Evolutionary conservation across 768 basidiomycete genomes (phyloP), one percentile per base, ranked within the genome.

Genomic region (Rhodocollybia butyracea): DNA sequence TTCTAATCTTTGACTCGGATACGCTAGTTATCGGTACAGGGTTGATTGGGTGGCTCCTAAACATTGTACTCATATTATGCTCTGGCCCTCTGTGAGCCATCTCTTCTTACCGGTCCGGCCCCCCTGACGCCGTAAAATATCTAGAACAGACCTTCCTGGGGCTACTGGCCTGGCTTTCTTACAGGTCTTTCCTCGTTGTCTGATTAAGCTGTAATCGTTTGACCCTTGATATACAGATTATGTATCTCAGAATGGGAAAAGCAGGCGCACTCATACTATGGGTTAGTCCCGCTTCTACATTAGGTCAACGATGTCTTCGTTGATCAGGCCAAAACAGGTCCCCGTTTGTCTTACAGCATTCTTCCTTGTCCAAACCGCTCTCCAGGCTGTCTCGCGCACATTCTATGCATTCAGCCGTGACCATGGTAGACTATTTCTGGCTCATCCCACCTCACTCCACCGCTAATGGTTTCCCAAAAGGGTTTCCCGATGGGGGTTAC

Each of bases 371-470:
- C 89, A 91, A 68, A 86, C 82, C 15, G 85, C 89, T 11, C 76
- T 91, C 4, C 92, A 94, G 61, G 92, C 91, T 21, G 85, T 83
- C 55, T 89, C 90, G 3, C 79, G 92, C 34, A 88, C 89, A 0
- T 75, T 92, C 27, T 93, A 88, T 63, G 92, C 92, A 2, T 92
- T 95, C 74, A 87, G 85, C 63, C 85, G 89, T 51, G 89, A 91
- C 64, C 79, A 83, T 54, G 88, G 88, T 82, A 55, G 32, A 71
- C 59, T 26, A 24, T n/a, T 15, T 46, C 7, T 24, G 26, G 19
- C 42, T 45, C 30, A 3, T 13, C 13, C 46, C 26, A 12, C 5
- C n/a, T 11, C 17, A 41, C 51, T 54, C 39, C 5, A 10, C 17
- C 21, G 15, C 15, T 40, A 13, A n/a, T n/a, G n/a, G n/a, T n/a